Conservation (phyloP, 2,329 filamentous ascomycete genomes). For the Madurella fahalii region DNA sequence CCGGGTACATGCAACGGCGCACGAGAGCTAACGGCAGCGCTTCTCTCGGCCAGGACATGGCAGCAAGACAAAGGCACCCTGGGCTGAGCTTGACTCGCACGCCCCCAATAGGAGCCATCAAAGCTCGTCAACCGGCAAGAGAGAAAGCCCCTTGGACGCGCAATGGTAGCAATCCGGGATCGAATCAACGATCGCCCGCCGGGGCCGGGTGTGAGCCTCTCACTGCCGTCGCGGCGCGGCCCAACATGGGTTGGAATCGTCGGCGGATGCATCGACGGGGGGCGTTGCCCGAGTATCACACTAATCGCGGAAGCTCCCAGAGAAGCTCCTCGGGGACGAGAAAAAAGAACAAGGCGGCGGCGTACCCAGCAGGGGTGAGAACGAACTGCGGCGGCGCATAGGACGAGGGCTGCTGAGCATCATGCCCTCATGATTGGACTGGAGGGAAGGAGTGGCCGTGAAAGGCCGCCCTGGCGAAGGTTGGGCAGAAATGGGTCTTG, state of each 20-base stretch:
- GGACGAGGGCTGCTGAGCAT: conserved; percentile 16
- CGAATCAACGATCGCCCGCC: conserved; percentile 27
- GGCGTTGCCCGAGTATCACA: conserved; percentile 1
- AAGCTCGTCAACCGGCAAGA: conserved; percentile 2
- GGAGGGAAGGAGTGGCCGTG: conserved; percentile 30
- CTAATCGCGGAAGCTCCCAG: background rate
- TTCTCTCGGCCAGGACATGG: background rate
- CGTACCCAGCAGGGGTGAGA: conserved; percentile 14
- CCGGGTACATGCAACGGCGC: conserved; percentile 15
- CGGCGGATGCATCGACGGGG: conserved; percentile 11
- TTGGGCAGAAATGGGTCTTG: conserved; percentile 32
- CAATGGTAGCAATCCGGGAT: conserved; percentile 27
- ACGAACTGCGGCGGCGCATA: conserved; percentile 3
- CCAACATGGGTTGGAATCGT: background rate
- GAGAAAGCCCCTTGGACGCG: conserved; percentile 1
- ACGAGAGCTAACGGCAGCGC: conserved; percentile 8
- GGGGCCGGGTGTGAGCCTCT: conserved; percentile 15
- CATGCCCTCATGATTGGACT: conserved; percentile 23
- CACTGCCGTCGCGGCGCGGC: conserved; percentile 6
- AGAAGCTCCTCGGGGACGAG: background rate
- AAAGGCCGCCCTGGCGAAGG: conserved; percentile 26
- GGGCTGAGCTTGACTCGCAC: background rate
- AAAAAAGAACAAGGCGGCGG: conserved; percentile 10
- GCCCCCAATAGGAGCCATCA: conserved; percentile 14
- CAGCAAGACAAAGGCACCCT: conserved; percentile 1